Conservation (phyloP, 176 grass and related monocot species). For the Cymbopogon citratus region DNA sequence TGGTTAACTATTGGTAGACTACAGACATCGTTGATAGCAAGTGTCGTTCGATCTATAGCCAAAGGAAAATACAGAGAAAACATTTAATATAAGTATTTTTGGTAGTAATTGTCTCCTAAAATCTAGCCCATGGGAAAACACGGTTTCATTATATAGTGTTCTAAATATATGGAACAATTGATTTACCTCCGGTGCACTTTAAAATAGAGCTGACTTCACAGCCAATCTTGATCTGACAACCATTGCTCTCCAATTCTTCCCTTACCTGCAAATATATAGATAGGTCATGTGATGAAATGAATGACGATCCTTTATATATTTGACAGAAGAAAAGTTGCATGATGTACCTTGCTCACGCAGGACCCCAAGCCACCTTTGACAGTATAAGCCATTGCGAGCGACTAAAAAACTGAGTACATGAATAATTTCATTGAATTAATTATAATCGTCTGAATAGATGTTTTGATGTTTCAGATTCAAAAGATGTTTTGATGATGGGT, state of each 20-base stretch:
- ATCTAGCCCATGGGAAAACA: background rate
- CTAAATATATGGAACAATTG: background rate
- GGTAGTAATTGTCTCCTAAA: background rate
- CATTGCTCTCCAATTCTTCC: constrained; percentile 51
- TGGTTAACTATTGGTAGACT: background rate
- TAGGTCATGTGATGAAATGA: background rate
- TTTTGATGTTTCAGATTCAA: no score
- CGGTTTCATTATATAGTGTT: background rate
- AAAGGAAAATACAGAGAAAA: background rate
- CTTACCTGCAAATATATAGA: constrained; percentile 20
- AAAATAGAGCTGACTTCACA: constrained; percentile 49
- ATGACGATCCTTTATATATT: background rate
- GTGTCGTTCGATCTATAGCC: background rate
- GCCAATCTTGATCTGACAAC: constrained; percentile 55
- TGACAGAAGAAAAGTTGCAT: background rate
- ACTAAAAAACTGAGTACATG: constrained; percentile 59
- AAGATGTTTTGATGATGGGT: no score
- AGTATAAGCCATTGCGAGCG: constrained; percentile 69
- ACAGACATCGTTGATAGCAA: background rate
- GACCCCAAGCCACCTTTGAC: constrained; percentile 60
- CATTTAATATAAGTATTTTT: background rate
- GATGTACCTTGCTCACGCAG: constrained; percentile 50
- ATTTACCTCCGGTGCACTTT: constrained; percentile 37
- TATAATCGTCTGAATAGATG: no score
- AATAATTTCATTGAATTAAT: background rate